Evolutionary conservation across 1,284 basidiomycete genomes (phyloP), one percentile per base, ranked within the genome.

Genomic region (Afroboletus lepidellus): DNA sequence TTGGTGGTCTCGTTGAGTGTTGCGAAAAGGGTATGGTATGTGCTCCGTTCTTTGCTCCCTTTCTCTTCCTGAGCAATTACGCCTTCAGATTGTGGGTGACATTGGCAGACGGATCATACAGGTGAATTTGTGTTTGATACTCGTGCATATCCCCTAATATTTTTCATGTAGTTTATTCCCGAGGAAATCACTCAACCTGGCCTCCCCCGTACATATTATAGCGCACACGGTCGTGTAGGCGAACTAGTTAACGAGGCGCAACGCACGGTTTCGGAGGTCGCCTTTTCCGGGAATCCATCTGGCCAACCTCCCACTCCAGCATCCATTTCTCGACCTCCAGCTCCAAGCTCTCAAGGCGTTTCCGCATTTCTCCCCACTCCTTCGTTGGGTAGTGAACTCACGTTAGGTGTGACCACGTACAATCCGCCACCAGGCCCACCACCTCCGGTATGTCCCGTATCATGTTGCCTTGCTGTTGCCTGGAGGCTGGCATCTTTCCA

Each of bases 1-100:
- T 94, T 64, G 93, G 92, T 27, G 93, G 91, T 2, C 71, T 97
- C 39, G 73, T 87, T 53, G 94, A 97, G 71, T 85, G 85, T 51
- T 91, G 87, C 42, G 90, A 94, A 72, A 95, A 93, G 72, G 85
- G 92, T 55, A 76, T 75, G 27, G 86, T 65, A 8, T 39, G 64
- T 59, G 15, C 84, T 54, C 43, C 18, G 51, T 77, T 75, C n/a
- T 18, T 79, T 75, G 2, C 12, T 15, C 34, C 29, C 32, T 21
- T 20, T 53, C 32, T 34, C 5, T 37, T 41, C 7, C 53, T 55
- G 43, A 53, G 23, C 12, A 42, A 16, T 33, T 55, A 41, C 8
- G 8, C 41, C 18, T 49, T n/a, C 66, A 92, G 83, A 90, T 96
- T 60, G 79, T 86, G 33, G 92, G 86, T 25, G 88, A 94, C 59